Conservation (phyloP, 306 rosid species). For the Castanospermum australe region DNA sequence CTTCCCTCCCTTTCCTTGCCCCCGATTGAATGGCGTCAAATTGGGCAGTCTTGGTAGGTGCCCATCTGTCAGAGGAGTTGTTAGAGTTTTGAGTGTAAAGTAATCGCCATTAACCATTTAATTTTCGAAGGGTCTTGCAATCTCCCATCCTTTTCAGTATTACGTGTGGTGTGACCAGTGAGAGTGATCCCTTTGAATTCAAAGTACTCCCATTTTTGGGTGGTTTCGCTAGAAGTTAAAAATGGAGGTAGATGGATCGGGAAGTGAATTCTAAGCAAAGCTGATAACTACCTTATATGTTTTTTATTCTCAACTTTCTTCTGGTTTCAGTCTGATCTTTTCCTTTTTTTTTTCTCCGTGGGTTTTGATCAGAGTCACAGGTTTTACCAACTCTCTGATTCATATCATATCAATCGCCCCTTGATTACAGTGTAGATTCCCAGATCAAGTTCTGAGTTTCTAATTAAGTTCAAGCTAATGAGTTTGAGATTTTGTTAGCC, state of each 20-base stretch:
- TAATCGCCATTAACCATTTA: slow-evolving; percentile 12
- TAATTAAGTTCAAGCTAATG: neutral
- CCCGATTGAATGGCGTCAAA: slow-evolving; percentile 41
- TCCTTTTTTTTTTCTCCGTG: neutral
- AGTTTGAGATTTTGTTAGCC: neutral
- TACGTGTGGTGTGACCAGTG: neutral
- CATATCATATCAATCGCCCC: neutral
- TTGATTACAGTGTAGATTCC: slow-evolving; percentile 2
- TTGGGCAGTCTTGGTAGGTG: slow-evolving; percentile 47
- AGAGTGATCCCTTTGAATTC: slow-evolving; percentile 27
- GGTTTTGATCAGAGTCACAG: slow-evolving; percentile 26
- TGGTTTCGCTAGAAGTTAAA: slow-evolving; percentile 23
- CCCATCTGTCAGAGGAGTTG: slow-evolving; percentile 32
- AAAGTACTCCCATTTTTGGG: slow-evolving; percentile 33
- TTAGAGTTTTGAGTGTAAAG: slow-evolving; percentile 46
- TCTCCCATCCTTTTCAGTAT: neutral
- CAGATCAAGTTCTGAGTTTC: slow-evolving; percentile 10
- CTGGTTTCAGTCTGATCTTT: neutral
- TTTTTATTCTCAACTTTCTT: neutral
- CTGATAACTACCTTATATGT: slow-evolving; percentile 26
- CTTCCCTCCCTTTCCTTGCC: neutral
- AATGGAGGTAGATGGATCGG: slow-evolving; percentile 43
- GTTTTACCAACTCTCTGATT: slow-evolving; percentile 21
- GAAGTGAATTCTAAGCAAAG: slow-evolving; percentile 71
- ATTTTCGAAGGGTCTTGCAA: neutral